Conservation (phyloP, 1,284 basidiomycete species). For the Leccinum fallax region DNA sequence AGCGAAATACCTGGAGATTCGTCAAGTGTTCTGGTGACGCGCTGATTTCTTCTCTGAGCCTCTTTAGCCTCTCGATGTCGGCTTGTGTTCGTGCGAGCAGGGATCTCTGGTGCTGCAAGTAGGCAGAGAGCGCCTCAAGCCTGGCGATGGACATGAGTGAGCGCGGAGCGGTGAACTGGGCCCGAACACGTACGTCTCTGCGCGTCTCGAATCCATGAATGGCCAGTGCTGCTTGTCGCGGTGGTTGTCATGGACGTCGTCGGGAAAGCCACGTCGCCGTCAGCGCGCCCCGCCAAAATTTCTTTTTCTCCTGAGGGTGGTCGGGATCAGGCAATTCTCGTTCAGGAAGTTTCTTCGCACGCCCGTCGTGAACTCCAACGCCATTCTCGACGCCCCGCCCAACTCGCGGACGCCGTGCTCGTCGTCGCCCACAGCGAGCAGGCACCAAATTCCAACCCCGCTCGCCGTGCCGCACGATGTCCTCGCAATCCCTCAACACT, state of each 20-base stretch:
- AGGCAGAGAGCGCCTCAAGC: slow-evolving; percentile 65
- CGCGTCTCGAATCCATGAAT: slow-evolving; percentile 57
- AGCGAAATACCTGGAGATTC: slow-evolving; percentile 38
- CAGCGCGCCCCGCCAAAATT: slow-evolving; percentile 24
- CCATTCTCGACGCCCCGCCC: slow-evolving; percentile 10
- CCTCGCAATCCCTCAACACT: slow-evolving; percentile 35
- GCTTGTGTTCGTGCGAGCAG: slow-evolving; percentile 58
- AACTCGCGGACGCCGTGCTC: slow-evolving; percentile 20
- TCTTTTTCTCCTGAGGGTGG: slow-evolving; percentile 23
- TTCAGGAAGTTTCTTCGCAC: slow-evolving; percentile 31
- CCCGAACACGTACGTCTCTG: slow-evolving; percentile 51
- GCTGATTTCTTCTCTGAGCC: slow-evolving; percentile 42
- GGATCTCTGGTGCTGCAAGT: slow-evolving; percentile 59
- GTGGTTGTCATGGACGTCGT: slow-evolving; percentile 35
- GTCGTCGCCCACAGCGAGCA: slow-evolving; percentile 30
- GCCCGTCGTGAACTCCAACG: slow-evolving; percentile 16
- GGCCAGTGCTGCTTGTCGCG: slow-evolving; percentile 23
- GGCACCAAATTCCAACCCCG: not conserved
- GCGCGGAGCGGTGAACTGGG: not conserved
- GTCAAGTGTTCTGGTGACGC: slow-evolving; percentile 35
- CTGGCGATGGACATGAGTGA: slow-evolving; percentile 37
- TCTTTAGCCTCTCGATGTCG: slow-evolving; percentile 58
- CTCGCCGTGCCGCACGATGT: slow-evolving; percentile 28
- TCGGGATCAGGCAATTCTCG: slow-evolving; percentile 1
- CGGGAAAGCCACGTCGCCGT: slow-evolving; percentile 12